Conservation (phyloP, 495 filamentous ascomycete genomes). For the Wilcoxina mikolae region DNA sequence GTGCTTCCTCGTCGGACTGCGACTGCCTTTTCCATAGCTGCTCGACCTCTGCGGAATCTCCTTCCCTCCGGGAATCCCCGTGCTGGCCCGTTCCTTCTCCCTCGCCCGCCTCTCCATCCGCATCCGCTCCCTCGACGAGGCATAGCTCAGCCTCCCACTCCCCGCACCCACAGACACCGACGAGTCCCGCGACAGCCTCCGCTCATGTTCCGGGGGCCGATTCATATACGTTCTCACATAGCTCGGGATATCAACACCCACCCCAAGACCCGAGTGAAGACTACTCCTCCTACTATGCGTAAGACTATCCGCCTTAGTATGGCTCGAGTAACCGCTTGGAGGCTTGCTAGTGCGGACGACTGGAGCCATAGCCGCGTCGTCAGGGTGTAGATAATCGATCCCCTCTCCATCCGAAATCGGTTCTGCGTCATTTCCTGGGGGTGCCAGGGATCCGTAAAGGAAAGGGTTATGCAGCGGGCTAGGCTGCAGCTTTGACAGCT, state of each 20-base stretch:
- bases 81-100: slow-evolving; percentile 17
- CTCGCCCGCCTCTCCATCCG: slow-evolving; percentile 18
- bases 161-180: slow-evolving; percentile 12
- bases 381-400: slow-evolving; percentile 41
- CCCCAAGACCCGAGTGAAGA: slow-evolving; percentile 34
- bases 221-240: slow-evolving; percentile 30
- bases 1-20: slow-evolving; percentile 8
- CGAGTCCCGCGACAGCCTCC: slow-evolving; percentile 19
- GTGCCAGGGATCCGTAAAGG: slow-evolving; percentile 27
- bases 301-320: slow-evolving; percentile 50
- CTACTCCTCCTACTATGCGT: slow-evolving; percentile 31
- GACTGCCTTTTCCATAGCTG: slow-evolving; percentile 23
- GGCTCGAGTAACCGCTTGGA: slow-evolving; percentile 52
- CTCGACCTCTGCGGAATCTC: slow-evolving; percentile 22
- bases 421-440: slow-evolving; percentile 31
- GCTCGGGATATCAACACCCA: slow-evolving; percentile 32
- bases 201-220: slow-evolving; percentile 29
- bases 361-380: slow-evolving; percentile 66
- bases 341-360: slow-evolving; percentile 77
- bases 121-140: slow-evolving; percentile 24
- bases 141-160: slow-evolving; percentile 17
- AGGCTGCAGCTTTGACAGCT: slow-evolving; percentile 57
- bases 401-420: slow-evolving; percentile 20
- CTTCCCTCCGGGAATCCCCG: slow-evolving; percentile 12
- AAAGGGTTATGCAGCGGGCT: slow-evolving; percentile 24